These are phyloP conservation scores for Terfezia boudieri DNA, from an alignment of 495 filamentous ascomycete genomes.

Conservation along the genomic window DNA sequence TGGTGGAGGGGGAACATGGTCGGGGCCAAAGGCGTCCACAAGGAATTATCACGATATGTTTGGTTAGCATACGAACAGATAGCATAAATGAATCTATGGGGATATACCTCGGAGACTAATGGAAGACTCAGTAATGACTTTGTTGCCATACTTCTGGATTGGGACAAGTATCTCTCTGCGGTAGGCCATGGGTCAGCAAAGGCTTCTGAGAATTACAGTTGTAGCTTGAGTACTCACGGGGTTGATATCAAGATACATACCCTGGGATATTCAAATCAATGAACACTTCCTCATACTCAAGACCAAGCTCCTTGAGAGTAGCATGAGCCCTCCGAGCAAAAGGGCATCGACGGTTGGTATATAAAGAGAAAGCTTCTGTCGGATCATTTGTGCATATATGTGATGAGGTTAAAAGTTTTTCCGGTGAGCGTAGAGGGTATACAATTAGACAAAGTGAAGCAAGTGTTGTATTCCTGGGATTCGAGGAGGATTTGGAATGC, in stretches of 20 bases:
- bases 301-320: constrained; percentile 43
- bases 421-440: no score
- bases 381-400: no score
- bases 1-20: constrained; percentile 29
- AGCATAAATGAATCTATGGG: constrained; percentile 29
- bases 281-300: no score
- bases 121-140: constrained; percentile 50
- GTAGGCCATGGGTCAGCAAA: neutral
- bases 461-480: no score
- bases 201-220: neutral
- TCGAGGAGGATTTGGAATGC: no score
- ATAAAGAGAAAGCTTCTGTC: constrained; percentile 23
- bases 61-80: neutral
- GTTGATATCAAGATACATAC: constrained; percentile 64
- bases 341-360: constrained; percentile 57
- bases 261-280: constrained; percentile 51
- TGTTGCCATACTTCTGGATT: constrained; percentile 41
- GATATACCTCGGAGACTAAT: constrained; percentile 46
- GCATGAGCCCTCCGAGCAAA: constrained; percentile 72
- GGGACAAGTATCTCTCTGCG: constrained; percentile 56
- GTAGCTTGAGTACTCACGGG: constrained; percentile 26
- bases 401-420: no score
- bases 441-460: no score
- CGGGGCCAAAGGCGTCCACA: constrained; percentile 24
- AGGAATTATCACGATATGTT: neutral